Base-by-base conservation (phyloP, 495 filamentous ascomycete genomes). In the Xylaria acuta region DNA sequence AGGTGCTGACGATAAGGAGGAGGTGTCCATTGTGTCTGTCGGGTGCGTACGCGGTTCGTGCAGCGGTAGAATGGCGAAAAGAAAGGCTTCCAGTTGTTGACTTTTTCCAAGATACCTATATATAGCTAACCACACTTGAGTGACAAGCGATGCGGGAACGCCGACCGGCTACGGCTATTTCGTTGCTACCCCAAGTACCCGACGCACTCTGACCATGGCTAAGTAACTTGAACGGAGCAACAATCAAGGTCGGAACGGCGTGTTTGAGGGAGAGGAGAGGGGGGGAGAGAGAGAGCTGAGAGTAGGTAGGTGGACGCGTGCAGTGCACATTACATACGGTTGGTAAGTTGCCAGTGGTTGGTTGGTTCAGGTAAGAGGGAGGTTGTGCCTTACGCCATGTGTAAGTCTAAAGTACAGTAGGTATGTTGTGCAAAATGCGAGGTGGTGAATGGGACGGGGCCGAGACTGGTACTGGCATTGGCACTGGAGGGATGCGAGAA, bases 1-100 rank as follows among this genome's bases (percentile, higher is more conserved):
- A 5, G 75, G 74, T 54, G 76, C 72, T 68, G 78, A 75, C 27
- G 70, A 75, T 53, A 73, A 70, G 51, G 72, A 73, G 43, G 75
- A 75, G 62, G 66, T 72, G 70, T 76, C 76, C 69, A 74, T 70
- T 56, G 49, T 56, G 36, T 34, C 38, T 64, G 60, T 14, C 20
- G 27, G 63, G 40, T 25, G 11, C 22, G 63, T 49, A 65, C 14
- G 25, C n/a, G 41, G 30, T 43, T 25, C 1, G 34, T 34, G 66
- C n/a, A 34, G 53, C 8, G 45, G 22, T 16, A 2, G 1, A 16
- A 34, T 18, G 20, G 36, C 58, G 51, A 45, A 20, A n/a, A 59
- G 53, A 69, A 59, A 34, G 53, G 60, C 60, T 14, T 32, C 32
- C 1, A 18, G 38, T 43, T 43, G 5, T 64, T 64, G 20, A 60